These are phyloP conservation scores for Myxozyma geophila DNA, from an alignment of 805 yeast genomes.

Conservation along the genomic window DNA sequence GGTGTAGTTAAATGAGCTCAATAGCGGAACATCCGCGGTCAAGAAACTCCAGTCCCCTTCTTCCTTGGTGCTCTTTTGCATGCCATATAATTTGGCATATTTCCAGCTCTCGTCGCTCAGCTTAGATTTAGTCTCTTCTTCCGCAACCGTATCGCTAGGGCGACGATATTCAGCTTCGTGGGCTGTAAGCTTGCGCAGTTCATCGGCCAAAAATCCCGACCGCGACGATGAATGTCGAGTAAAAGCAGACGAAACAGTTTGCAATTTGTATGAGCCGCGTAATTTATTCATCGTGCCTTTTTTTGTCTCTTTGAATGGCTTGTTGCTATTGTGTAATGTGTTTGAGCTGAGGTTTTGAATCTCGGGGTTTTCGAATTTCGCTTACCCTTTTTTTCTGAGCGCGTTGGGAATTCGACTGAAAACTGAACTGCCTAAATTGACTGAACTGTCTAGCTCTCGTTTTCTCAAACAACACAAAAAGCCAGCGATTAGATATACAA, in stretches of 20 bases:
- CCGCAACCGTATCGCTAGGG: not conserved
- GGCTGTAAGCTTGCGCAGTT: not conserved
- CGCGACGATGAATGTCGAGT: not conserved
- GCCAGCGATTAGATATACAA: no score
- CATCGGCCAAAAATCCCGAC: slow-evolving; percentile 12
- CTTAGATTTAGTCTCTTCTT: not conserved
- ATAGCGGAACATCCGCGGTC: not conserved
- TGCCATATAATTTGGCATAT: not conserved
- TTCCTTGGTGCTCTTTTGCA: not conserved
- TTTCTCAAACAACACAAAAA: no score
- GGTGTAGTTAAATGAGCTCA: not conserved
- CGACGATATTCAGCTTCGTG: not conserved
- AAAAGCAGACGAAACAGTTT: not conserved
- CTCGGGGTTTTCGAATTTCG: no score
- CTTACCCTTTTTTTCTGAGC: not conserved
- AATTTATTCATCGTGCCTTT: not conserved
- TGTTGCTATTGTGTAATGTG: not conserved
- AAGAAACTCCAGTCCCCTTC: slow-evolving; percentile 7
- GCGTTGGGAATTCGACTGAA: not conserved
- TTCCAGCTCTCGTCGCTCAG: not conserved
- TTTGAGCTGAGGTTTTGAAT: not conserved
- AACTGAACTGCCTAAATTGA: not conserved
- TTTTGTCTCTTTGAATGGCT: not conserved
- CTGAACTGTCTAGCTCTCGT: not conserved
- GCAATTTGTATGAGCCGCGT: not conserved